Evolutionary conservation across 345 rosid genomes (phyloP).

Genomic region (Populus pruinosa): DNA sequence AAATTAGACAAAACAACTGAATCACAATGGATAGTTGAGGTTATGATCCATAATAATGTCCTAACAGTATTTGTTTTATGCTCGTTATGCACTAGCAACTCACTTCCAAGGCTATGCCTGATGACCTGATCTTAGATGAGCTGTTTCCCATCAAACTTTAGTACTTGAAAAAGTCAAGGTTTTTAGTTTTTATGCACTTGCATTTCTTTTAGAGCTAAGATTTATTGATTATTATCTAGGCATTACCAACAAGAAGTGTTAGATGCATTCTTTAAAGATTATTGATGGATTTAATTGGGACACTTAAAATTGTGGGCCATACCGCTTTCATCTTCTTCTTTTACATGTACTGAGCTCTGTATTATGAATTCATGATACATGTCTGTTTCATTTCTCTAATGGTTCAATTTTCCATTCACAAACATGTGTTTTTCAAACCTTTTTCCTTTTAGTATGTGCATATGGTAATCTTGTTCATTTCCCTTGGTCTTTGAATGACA

Average conservation of each 20-base stretch:
- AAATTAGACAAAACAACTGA: neutral
- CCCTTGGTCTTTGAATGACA: neutral
- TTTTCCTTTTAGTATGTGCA: neutral
- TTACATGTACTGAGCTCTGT: neutral
- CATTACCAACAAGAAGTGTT: neutral
- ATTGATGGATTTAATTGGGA: neutral
- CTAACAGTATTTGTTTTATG: neutral
- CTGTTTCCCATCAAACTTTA: neutral
- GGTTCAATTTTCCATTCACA: neutral
- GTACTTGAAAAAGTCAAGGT: neutral
- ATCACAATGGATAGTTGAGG: neutral
- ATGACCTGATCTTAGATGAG: neutral
- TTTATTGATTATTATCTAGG: neutral
- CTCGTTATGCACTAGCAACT: neutral
- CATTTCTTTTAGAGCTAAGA: neutral
- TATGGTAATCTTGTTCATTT: neutral
- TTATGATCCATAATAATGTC: neutral
- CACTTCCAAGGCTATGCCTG: neutral
- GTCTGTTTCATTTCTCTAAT: neutral
- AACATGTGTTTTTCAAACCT: neutral
- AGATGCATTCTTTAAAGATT: neutral
- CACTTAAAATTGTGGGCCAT: neutral
- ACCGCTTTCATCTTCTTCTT: neutral
- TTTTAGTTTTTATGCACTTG: neutral
- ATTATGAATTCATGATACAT: neutral